Evolutionary conservation across 805 yeast genomes (phyloP).

Genomic region (Danielia oregonensis): DNA sequence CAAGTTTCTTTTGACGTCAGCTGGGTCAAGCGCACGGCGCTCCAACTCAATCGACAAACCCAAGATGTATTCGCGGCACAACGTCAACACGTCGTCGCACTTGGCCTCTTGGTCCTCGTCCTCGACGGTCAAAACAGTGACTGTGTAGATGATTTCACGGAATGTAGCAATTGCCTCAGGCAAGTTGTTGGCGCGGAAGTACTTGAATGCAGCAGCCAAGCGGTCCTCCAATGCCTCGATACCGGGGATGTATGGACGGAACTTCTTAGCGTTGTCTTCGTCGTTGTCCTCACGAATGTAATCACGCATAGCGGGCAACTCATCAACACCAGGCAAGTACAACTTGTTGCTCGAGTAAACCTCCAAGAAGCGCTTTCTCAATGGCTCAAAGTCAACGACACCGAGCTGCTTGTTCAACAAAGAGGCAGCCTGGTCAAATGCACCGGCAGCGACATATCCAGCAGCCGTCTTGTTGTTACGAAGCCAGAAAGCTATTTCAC

Average conservation of each 20-base stretch:
- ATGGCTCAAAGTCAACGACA: slow-evolving; percentile 80
- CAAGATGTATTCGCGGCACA: slow-evolving; percentile 85
- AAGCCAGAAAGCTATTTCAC: slow-evolving; percentile 77
- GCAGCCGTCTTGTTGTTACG: slow-evolving; percentile 89
- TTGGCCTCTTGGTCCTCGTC: slow-evolving; percentile 72
- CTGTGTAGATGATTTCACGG: slow-evolving; percentile 73
- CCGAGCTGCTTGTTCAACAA: slow-evolving; percentile 88
- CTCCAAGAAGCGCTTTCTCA: slow-evolving; percentile 77
- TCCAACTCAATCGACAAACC: slow-evolving; percentile 88
- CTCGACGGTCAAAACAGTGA: slow-evolving; percentile 67
- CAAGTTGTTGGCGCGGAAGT: slow-evolving; percentile 79
- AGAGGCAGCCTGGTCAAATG: slow-evolving; percentile 93
- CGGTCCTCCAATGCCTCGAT: slow-evolving; percentile 58
- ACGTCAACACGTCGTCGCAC: slow-evolving; percentile 63
- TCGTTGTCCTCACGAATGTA: slow-evolving; percentile 63
- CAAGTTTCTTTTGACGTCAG: slow-evolving; percentile 76
- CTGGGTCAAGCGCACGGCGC: slow-evolving; percentile 76
- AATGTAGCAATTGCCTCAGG: slow-evolving; percentile 76
- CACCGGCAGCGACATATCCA: slow-evolving; percentile 92
- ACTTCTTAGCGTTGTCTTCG: slow-evolving; percentile 47
- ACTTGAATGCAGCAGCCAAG: slow-evolving; percentile 71
- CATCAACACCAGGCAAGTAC: slow-evolving; percentile 69
- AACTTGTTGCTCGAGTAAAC: slow-evolving; percentile 79
- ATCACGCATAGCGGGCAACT: slow-evolving; percentile 64
- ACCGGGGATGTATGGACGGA: slow-evolving; percentile 71